Base-by-base conservation (phyloP, 2,329 filamentous ascomycete genomes). In the Gliomastix tumulicola region DNA sequence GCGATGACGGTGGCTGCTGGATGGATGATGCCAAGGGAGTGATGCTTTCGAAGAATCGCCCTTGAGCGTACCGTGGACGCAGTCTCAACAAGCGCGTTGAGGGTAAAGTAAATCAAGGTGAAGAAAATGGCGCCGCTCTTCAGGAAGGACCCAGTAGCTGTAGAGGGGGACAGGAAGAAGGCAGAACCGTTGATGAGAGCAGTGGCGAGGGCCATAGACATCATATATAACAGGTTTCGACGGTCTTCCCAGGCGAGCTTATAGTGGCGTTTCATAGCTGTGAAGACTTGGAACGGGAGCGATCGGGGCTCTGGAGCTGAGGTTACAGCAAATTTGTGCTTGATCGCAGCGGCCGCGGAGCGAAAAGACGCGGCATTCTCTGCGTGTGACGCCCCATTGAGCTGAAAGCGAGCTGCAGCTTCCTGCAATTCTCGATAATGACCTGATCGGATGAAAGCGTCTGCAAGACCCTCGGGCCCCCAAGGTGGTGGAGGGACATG, bases 121-220 rank as follows among this genome's bases (percentile, higher is more conserved):
- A 94, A 95, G 36, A 95, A 68, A 18, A 94, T 69, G 31, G 84
- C 81, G 44, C 84, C 85, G 42, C 88, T 79, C 49, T 77, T 74
- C 64, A 81, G 92, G 68, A 94, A 92, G 50, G 80, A 87, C 15
- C 58, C 52, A 1, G 85, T 83, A n/a, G 66, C 69, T 9, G 22
- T 25, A 20, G 73, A 56, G 23, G n/a, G 16, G 16, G 94, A 61
- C 55, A 94, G 82, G 68, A 76, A 94, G 61, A 92, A 94, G 46
- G 94, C 81, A 44, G 80, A 83, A 36, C 82, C 63, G 41, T 94
- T 77, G 53, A 94, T 83, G 44, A 94, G 67, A 39, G 84, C 72
- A 76, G 90, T 84, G 46, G 76, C 62, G 32, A n/a, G 9, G 22
- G 9, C n/a, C 9, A 25, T 9, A n/a, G n/a, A 25, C 22, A 25